Evolutionary conservation across 2,329 filamentous ascomycete species (phyloP).

Genomic region (Talaromyces sp.): DNA sequence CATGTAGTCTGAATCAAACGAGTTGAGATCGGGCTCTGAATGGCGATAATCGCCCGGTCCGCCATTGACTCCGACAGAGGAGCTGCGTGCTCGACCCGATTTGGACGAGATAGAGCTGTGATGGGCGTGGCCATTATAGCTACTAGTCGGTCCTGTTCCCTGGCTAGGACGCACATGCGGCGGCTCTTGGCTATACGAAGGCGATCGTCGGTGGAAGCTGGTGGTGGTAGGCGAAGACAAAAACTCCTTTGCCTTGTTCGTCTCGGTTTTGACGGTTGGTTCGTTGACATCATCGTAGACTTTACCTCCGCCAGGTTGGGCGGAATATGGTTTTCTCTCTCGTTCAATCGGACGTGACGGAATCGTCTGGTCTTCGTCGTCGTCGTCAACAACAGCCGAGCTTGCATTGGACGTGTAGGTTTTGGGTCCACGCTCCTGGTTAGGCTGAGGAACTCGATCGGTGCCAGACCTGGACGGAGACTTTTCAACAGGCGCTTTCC

Average conservation of each 20-base stretch:
- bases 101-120: conserved; percentile 12
- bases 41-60: conserved; percentile 26
- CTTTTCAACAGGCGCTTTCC: neutral
- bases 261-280: neutral
- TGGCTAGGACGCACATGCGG: conserved; percentile 17
- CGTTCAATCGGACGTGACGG: conserved; percentile 55
- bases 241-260: conserved; percentile 32
- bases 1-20: conserved; percentile 17
- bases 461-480: conserved; percentile 13
- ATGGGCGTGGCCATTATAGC: conserved; percentile 7
- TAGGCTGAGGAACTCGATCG: conserved; percentile 28
- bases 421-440: conserved; percentile 12
- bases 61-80: conserved; percentile 22
- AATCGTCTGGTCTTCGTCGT: conserved; percentile 33
- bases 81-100: conserved; percentile 24
- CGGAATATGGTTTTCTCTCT: conserved; percentile 60
- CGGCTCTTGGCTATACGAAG: conserved; percentile 35
- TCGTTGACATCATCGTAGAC: conserved; percentile 40
- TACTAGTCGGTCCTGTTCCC: conserved; percentile 6
- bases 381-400: conserved; percentile 32
- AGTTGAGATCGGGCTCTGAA: conserved; percentile 29
- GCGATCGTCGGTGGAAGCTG: conserved; percentile 54
- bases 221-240: conserved; percentile 54
- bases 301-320: conserved; percentile 56
- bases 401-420: conserved; percentile 31